Base-by-base conservation (phyloP, 225 moss, liverwort and hornwort species). In the Marchantia paleacea region DNA sequence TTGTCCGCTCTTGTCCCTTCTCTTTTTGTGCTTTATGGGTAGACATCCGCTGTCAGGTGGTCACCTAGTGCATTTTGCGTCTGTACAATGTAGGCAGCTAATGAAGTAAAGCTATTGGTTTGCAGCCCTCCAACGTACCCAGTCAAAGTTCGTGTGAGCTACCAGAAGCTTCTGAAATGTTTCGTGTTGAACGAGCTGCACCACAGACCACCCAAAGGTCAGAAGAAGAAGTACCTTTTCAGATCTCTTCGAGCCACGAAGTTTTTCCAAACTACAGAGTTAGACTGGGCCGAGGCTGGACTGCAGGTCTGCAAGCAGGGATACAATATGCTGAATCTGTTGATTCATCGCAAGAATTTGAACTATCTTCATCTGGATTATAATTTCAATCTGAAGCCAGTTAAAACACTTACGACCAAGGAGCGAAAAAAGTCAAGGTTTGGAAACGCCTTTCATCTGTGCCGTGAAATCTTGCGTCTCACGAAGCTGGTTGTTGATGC, bases 281-380 rank as follows among this genome's bases (percentile, higher is more conserved):
- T 99, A 75, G 99, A 99, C 82, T 99, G 99, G 99, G 99, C 99
- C 25, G 99, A 99, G 88, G 99, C 99, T 82, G 99, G 99, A 64
- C 87, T 99, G 47, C 95, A 99, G 86, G 99, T 99, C 64, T 99
- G 99, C 88, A 99, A 99, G 85, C 99, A 99, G 85, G 99, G 99
- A 39, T 99, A 99, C 82, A 99, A 99, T 47, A 99, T 99, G 99
- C 78, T 99, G 83, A 99, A 99, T 78, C 95, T 99, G 62, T 69
- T 99, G 71, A 99, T 95, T 81, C 99, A 99, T 84, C 91, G 99
- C 47, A 99, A 99, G 80, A 99, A 99, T 85, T 83, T 99, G 86
- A 99, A 99, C 85, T 99, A 99, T 71, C 88, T 99, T 71, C 99
- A 99, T 52, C 85, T 99, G 84, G 99, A 99, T 81, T 99, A 99